phyloP scores from a whole-genome alignment of 179 eudicot genomes.

The Drosera spatulata region DNA sequence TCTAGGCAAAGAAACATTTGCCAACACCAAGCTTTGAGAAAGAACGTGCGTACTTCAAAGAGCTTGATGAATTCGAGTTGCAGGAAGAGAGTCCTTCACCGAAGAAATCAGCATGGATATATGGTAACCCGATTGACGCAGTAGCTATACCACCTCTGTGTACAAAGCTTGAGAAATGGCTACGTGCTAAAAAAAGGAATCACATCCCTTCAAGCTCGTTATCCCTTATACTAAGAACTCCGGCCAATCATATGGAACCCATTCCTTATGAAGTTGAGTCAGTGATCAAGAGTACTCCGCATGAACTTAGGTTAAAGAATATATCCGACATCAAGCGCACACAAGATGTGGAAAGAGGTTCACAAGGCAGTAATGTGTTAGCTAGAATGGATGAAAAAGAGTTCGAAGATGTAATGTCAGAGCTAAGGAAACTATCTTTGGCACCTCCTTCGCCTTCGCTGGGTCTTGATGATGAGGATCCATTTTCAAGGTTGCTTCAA shows the following conservation, averaged over 20 bases:
- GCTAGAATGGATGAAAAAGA: conserved; percentile 22
- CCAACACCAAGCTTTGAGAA: conserved; percentile 60
- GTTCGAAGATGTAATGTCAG: conserved; percentile 48
- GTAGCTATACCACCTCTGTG: conserved; percentile 42
- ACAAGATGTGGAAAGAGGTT: conserved; percentile 13
- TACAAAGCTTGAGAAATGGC: conserved; percentile 67
- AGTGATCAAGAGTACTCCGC: conserved; percentile 23
- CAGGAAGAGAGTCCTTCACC: conserved; percentile 97
- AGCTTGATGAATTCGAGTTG: conserved; percentile 80
- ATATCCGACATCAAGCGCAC: conserved; percentile 14
- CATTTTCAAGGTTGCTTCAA: conserved; percentile 46
- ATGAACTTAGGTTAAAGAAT: conserved; percentile 12
- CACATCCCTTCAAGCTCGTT: conserved; percentile 36
- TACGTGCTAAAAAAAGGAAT: conserved; percentile 44
- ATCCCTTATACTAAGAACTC: conserved; percentile 68
- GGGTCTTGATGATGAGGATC: conserved; percentile 30
- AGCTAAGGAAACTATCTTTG: conserved; percentile 56
- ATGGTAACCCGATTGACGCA: conserved; percentile 29
- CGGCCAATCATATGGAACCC: conserved; percentile 28
- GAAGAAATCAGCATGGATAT: conserved; percentile 62
- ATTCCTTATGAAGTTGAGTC: conserved; percentile 18
- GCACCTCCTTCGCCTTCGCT: conserved; percentile 36
- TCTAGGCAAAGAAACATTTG: conserved; percentile 47
- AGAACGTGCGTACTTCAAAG: conserved; percentile 87
- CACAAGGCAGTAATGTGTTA: conserved; percentile 13